Conservation (phyloP, 805 yeast species). For the Candida oleophila region DNA sequence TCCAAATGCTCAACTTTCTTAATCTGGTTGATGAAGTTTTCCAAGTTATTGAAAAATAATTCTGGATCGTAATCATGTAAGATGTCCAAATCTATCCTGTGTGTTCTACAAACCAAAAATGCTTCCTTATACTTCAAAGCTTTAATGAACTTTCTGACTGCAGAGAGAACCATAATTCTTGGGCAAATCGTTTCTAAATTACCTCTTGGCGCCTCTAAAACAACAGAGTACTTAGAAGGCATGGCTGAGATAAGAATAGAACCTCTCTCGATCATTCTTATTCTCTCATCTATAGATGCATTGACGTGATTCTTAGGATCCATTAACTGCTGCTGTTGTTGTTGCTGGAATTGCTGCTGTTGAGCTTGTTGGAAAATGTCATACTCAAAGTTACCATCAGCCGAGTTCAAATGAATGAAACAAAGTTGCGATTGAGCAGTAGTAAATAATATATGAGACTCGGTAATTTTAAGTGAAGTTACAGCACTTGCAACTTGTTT, state of each 20-base stretch:
- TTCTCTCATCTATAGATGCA: conserved; percentile 63
- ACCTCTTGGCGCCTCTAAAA: conserved; percentile 94
- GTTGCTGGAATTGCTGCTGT: conserved; percentile 24
- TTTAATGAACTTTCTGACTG: conserved; percentile 70
- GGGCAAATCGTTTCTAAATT: conserved; percentile 93
- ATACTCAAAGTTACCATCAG: conserved; percentile 26
- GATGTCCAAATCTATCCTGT: conserved; percentile 87
- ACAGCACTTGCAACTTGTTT: conserved; percentile 66
- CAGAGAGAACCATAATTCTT: conserved; percentile 83
- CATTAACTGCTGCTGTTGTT: conserved; percentile 17
- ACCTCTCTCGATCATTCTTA: conserved; percentile 88
- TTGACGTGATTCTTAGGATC: conserved; percentile 12
- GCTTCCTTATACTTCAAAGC: conserved; percentile 65
- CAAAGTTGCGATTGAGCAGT: conserved; percentile 84
- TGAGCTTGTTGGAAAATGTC: conserved; percentile 18
- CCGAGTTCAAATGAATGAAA: conserved; percentile 66
- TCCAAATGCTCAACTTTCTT: conserved; percentile 76
- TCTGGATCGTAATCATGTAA: conserved; percentile 84
- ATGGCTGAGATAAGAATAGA: conserved; percentile 77
- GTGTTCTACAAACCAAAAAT: conserved; percentile 79
- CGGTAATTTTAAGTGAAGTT: conserved; percentile 76
- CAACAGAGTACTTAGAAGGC: conserved; percentile 79
- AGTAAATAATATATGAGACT: conserved; percentile 72
- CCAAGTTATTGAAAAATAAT: conserved; percentile 61
- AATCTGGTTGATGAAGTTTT: conserved; percentile 67